These are phyloP conservation scores for Aspergillus luchuensis DNA, from an alignment of 2,329 filamentous ascomycete genomes.

Conservation along the genomic window DNA sequence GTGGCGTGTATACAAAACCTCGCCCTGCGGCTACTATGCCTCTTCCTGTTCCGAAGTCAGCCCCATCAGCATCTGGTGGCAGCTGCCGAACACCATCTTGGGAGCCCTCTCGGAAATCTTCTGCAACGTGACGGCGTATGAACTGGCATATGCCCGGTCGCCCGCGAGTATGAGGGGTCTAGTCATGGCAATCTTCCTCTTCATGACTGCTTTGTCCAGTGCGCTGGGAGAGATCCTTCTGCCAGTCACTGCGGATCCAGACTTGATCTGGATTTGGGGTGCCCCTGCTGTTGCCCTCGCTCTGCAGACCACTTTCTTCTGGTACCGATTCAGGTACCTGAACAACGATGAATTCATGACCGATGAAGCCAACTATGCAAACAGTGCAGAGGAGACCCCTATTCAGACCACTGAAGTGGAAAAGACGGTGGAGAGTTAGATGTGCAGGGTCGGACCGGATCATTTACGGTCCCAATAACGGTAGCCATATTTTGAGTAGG, in stretches of 20 bases:
- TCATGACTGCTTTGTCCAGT: conserved; percentile 43
- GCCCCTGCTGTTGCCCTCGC: conserved; percentile 53
- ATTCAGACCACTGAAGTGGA: neutral
- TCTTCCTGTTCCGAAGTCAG: conserved; percentile 42
- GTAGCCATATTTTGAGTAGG: too few species aligned
- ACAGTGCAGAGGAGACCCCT: neutral
- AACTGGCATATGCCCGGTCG: conserved; percentile 47
- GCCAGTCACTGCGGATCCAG: conserved; percentile 50
- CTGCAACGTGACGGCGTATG: conserved; percentile 49
- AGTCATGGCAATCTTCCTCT: conserved; percentile 46
- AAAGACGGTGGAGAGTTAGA: neutral
- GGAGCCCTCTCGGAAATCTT: conserved; percentile 45
- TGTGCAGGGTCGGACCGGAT: neutral
- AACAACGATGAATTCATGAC: conserved; percentile 54
- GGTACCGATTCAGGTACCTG: conserved; percentile 49
- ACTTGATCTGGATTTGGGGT: conserved; percentile 52
- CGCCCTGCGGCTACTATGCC: conserved; percentile 48
- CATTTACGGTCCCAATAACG: too few species aligned
- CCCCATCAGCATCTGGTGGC: conserved; percentile 48
- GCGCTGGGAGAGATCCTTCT: conserved; percentile 48
- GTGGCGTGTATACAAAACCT: conserved; percentile 49
- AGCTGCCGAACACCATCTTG: conserved; percentile 43
- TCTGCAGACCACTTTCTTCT: conserved; percentile 53
- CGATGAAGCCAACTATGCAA: conserved; percentile 17
- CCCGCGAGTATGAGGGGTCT: conserved; percentile 48